Percentiles rank a stretch among this genome's conserved stretches.
Conservation (phyloP, 495 filamentous ascomycete genomes). For the Aspergillus coremiiformis region DNA sequence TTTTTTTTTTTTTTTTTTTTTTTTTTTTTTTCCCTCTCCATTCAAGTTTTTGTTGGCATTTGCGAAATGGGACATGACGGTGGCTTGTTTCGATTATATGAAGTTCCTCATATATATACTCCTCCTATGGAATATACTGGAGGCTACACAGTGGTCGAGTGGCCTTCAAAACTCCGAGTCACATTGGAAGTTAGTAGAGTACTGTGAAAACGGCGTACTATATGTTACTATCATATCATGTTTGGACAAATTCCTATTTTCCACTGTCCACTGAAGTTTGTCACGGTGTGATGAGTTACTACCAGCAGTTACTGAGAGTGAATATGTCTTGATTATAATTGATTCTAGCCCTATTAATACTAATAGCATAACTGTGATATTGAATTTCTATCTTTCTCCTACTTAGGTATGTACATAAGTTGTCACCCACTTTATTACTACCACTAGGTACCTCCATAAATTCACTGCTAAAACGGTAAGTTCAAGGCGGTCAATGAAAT, state of each 20-base stretch:
- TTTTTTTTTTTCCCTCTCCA: no score
- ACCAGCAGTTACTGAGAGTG: background rate
- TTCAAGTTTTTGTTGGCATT: no score
- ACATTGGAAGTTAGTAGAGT: background rate
- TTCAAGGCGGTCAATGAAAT: slow-evolving; percentile 1
- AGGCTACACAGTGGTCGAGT: background rate
- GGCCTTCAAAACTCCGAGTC: background rate
- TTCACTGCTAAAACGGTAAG: background rate
- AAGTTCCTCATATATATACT: background rate
- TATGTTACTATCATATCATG: background rate
- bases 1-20: no score
- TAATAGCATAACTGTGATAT: no score
- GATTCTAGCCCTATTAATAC: background rate
- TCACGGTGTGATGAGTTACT: no score
- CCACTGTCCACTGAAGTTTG: background rate
- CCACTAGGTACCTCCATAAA: background rate
- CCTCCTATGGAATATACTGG: background rate
- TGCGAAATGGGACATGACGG: background rate
- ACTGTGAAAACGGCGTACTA: background rate
- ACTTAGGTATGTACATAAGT: background rate
- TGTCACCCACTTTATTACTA: no score
- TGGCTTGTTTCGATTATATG: background rate
- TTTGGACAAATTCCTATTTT: background rate
- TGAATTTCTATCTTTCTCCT: background rate
- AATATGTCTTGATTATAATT: background rate